Conservation (phyloP, 108 stramenopile genomes). For the Fragilariopsis cylindrus region DNA sequence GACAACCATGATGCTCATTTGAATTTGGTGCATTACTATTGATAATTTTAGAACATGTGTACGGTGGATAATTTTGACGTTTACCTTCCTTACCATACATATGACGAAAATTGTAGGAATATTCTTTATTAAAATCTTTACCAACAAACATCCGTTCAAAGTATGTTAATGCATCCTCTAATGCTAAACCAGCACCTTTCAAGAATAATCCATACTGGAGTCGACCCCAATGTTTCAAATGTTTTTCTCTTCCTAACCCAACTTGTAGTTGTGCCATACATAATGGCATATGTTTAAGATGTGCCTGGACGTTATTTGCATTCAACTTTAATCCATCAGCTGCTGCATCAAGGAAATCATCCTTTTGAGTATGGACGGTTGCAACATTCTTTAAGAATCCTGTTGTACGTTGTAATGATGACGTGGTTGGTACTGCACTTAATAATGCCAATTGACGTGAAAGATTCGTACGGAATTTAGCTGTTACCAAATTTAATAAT, state of each 20-base stretch:
- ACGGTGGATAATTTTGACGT: conserved; percentile 87
- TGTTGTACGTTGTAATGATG: conserved; percentile 47
- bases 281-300: conserved; percentile 89
- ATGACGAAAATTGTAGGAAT: conserved; percentile 95
- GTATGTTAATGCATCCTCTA: conserved; percentile 93
- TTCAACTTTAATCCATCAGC: conserved; percentile 43
- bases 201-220: conserved; percentile 98
- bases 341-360: conserved; percentile 26
- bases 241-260: conserved; percentile 81
- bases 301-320: conserved; percentile 66
- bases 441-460: conserved; percentile 68
- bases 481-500: conserved; percentile 75
- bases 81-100: conserved; percentile 99
- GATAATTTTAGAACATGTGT: conserved; percentile 92
- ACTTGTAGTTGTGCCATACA: conserved; percentile 93
- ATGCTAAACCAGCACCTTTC: conserved; percentile 90
- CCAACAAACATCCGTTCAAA: conserved; percentile 91
- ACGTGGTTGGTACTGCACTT: conserved; percentile 55
- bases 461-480: conserved; percentile 74
- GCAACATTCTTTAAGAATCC: conserved; percentile 72
- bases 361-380: conserved; percentile 74
- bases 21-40: conserved; percentile 70
- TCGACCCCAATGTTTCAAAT: conserved; percentile 94
- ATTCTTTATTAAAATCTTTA: conserved; percentile 93
- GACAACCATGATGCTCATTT: conserved; percentile 97